Evolutionary conservation across 2,329 filamentous ascomycete species (phyloP).

Genomic region (Cercospora sp.): DNA sequence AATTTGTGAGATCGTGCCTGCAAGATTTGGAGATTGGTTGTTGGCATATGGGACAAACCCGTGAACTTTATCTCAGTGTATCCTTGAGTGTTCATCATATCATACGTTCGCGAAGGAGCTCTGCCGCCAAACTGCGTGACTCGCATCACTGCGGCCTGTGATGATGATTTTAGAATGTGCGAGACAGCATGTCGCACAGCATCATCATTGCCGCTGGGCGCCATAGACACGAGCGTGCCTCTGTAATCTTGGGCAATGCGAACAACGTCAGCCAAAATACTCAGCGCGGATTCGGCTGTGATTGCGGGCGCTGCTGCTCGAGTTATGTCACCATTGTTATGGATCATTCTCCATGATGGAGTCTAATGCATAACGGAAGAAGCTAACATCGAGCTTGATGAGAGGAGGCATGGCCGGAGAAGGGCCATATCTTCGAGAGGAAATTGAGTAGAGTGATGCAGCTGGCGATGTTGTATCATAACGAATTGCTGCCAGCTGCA

Average conservation of each 20-base stretch:
- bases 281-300: background rate
- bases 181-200: background rate
- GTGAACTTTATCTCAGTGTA: background rate
- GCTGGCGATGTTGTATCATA: background rate
- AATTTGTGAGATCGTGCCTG: background rate
- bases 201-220: background rate
- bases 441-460: background rate
- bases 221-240: background rate
- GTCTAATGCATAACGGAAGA: too few species aligned
- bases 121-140: background rate
- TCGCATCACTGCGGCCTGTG: background rate
- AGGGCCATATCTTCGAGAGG: too few species aligned
- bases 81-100: background rate
- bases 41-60: background rate
- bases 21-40: background rate
- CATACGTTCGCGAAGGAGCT: background rate
- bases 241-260: background rate
- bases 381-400: too few species aligned
- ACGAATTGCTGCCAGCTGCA: background rate
- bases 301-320: background rate
- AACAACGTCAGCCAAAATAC: background rate
- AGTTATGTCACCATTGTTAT: background rate
- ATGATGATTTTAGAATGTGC: background rate
- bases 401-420: too few species aligned
- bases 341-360: background rate